A percentile compares a stretch with the other conserved stretches of the same genome.
Conservation (phyloP, 495 filamentous ascomycete genomes). For the Hypoxylon fuscum region DNA sequence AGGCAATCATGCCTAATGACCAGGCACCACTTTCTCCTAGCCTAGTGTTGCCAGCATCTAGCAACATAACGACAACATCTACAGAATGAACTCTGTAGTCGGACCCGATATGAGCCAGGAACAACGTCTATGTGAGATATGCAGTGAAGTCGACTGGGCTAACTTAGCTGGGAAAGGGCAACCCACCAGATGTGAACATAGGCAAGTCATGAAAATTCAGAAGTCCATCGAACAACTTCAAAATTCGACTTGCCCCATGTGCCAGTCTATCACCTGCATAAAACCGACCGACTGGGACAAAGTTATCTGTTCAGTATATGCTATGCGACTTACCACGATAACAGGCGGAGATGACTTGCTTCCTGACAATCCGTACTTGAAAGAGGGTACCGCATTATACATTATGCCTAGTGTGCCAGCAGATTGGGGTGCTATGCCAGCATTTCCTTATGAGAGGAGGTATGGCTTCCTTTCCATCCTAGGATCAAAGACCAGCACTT, state of each 20-base stretch:
- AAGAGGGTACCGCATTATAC: too few species aligned
- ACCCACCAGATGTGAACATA: neutral
- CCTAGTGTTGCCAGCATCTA: neutral
- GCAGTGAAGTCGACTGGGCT: neutral
- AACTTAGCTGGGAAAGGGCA: neutral
- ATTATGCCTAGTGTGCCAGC: too few species aligned
- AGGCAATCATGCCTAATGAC: too few species aligned
- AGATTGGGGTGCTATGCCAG: too few species aligned
- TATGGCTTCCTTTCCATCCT: neutral
- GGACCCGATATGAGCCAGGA: neutral
- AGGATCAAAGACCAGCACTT: neutral
- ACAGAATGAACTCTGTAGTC: neutral
- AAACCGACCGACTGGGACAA: neutral
- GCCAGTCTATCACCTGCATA: neutral
- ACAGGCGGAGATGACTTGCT: too few species aligned
- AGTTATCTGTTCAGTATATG: neutral
- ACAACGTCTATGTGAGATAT: neutral
- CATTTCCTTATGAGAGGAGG: too few species aligned
- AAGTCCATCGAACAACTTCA: neutral
- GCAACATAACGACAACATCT: neutral
- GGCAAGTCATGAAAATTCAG: neutral
- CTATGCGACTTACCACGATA: too few species aligned
- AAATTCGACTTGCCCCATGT: neutral
- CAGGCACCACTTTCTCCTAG: too few species aligned
- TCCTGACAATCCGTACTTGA: too few species aligned